Evolutionary conservation across 768 basidiomycete genomes (phyloP), one percentile per base, ranked within the genome.

Genomic region (Gloeophyllum trabeum): DNA sequence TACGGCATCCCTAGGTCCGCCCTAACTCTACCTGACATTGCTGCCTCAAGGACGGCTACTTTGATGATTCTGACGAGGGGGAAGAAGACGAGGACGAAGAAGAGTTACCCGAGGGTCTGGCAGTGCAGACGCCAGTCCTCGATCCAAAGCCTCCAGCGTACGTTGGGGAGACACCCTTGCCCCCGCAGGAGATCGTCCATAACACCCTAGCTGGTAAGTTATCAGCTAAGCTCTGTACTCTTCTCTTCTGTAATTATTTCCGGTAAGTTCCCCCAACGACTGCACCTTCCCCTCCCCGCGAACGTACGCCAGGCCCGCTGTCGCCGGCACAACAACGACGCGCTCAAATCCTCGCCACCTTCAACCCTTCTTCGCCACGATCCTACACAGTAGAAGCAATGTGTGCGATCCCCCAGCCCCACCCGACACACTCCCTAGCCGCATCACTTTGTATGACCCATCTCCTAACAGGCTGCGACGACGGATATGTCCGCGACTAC

Each of bases 401-500:
- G 46, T 89, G 85, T 47, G 90, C 90, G 16, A 76, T 97, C 43
- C 88, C 93, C 1, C 86, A 93, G 48, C 90, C 90, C 3, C 78
- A 76, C 3, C 79, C 90, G 3, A 90, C 87, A 1, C 87, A 96
- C 60, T 72, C 85, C n/a, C 74, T 97, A 10, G 85, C 91, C 6
- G 70, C 84, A 3, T 91, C 90, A 0, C 61, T 75, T 21, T 94
- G 92, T 61, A 78, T 93, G 74, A 78, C 85, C 16, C 88, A 92
- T 56, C 66, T 96, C 18, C 60, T 94, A 24, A 93, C 93, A 12
- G 92, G 92, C 25, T 88, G 86, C 10, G 85, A 94, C 50, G 92
- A 97, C 56, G 93, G 92, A 6, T 92, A 89, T 50, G 83, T 97
- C 35, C 77, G 92, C 26, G 75, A 88, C 63, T 97, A 93, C 62